Conservation (phyloP, 208 protist species). For the Crithidia brevicula region DNA sequence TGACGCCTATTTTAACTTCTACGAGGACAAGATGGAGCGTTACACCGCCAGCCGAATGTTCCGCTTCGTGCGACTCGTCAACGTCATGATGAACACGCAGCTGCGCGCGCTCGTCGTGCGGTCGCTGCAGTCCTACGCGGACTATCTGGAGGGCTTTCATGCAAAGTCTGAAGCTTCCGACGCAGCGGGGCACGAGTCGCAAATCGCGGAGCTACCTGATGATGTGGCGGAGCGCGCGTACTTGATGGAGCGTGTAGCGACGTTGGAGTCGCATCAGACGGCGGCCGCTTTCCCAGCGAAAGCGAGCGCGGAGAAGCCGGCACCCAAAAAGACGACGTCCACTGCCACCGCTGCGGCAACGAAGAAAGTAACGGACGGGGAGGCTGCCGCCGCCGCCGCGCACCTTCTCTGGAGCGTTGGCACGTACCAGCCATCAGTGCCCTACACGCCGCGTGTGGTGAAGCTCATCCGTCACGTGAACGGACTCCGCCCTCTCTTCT, state of each 20-base stretch:
- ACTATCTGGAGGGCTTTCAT: conserved; percentile 72
- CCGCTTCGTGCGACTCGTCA: conserved; percentile 91
- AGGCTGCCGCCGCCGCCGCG: conserved; percentile 10
- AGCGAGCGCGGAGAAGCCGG: conserved; percentile 25
- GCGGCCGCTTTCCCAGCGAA: neutral
- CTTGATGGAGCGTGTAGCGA: conserved; percentile 55
- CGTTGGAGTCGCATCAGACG: conserved; percentile 26
- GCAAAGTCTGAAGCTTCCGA: conserved; percentile 23
- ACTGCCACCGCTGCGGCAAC: conserved; percentile 10
- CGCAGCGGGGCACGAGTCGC: conserved; percentile 24
- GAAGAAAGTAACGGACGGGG: conserved; percentile 4
- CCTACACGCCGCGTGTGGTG: conserved; percentile 77
- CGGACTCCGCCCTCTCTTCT: conserved; percentile 85
- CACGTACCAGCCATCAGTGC: conserved; percentile 41
- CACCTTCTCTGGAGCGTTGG: conserved; percentile 74
- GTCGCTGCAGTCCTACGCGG: conserved; percentile 80
- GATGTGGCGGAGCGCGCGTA: conserved; percentile 68
- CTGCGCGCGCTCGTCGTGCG: conserved; percentile 76
- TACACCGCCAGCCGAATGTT: conserved; percentile 87
- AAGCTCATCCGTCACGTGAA: conserved; percentile 70
- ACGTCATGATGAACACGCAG: conserved; percentile 91
- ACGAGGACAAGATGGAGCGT: conserved; percentile 90
- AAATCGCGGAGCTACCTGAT: conserved; percentile 69
- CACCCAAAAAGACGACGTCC: conserved; percentile 23
- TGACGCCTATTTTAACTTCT: conserved; percentile 94